Percentiles rank a stretch among this genome's conserved stretches.
Evolutionary conservation across 1,139 yeast species (phyloP).

Genomic region (Sugiyamaella grinbergsii): DNA sequence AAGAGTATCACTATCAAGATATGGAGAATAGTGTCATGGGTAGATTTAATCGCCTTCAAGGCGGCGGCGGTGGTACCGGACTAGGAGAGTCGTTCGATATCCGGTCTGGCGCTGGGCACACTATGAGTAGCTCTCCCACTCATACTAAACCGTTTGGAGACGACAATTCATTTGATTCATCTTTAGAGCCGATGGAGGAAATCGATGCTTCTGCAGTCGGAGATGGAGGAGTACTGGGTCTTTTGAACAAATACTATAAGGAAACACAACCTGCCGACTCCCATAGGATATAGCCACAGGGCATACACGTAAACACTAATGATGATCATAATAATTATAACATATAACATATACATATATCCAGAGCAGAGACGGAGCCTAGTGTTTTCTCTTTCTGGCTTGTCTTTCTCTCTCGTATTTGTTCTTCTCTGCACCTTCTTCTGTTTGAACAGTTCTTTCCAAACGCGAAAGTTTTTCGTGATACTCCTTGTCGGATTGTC

Average conservation of each 20-base stretch:
- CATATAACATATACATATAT: constrained; percentile 14
- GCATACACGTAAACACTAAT: constrained; percentile 3
- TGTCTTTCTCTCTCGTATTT: constrained; percentile 85
- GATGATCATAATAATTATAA: constrained; percentile 10
- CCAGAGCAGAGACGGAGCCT: constrained; percentile 6
- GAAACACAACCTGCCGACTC: constrained; percentile 28
- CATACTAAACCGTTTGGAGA: constrained; percentile 6
- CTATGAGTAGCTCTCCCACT: neutral
- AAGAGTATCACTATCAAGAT: constrained; percentile 22
- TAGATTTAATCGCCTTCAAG: constrained; percentile 30
- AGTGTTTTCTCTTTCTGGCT: constrained; percentile 55
- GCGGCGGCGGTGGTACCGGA: constrained; percentile 9
- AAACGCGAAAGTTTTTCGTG: constrained; percentile 88
- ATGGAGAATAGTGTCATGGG: constrained; percentile 39
- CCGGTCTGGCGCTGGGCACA: neutral
- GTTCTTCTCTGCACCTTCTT: constrained; percentile 93
- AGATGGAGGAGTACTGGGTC: constrained; percentile 70
- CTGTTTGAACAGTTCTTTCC: constrained; percentile 82
- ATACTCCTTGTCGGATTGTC: constrained; percentile 71
- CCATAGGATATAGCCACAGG: constrained; percentile 6
- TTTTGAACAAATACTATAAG: constrained; percentile 79
- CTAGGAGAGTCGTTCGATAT: neutral
- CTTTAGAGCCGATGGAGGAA: constrained; percentile 19
- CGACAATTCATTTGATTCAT: constrained; percentile 24
- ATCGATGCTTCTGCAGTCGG: constrained; percentile 37